Base-by-base conservation (phyloP, 352 stramenopile genomes). In the Phytopythium cucurbitacearum region DNA sequence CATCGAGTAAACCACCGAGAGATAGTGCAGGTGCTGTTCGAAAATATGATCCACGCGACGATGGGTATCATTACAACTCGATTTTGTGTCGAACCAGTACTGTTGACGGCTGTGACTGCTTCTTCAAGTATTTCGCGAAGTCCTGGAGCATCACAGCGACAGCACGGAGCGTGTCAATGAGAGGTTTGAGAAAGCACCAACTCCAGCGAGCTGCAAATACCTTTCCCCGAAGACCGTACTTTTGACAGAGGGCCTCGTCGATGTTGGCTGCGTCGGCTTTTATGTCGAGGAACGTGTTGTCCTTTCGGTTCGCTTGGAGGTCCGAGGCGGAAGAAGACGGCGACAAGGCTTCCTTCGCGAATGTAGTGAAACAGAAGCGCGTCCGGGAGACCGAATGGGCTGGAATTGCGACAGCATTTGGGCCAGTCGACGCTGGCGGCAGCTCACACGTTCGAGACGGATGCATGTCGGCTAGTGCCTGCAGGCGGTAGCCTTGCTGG, bases 181-280 rank as follows among this genome's bases (percentile, higher is more conserved):
- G 21, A 28, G 21, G 21, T 28, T 28, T 28, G 21, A 28, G 21
- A 2, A 28, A 28, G 21, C 21, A 28, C 21, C 1, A 2, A 28
- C 21, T 28, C 21, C 21, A 28, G 21, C 21, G 21, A 2, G 21
- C 2, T 2, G 21, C 21, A 16, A 61, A 35, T 53, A 80, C 68
- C 57, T 85, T 82, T 39, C 73, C 59, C 9, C 67, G 57, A 33
- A 85, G 58, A 57, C 69, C 71, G 58, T 80, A 82, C 59, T 82
- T 82, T 4, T 53, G 39, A 0, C 60, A 53, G 38, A 85, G 50
- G 1, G 51, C 49, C 11, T 71, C 54, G 45, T 61, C 65, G 32
- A 77, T 59, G 5, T 60, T 51, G n/a, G 56, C 54, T 3, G 52
- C 67, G 40, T 76, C 51, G 8, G 51, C 52, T 56, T 73, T 68